Evolutionary conservation across 169 alveolate species (phyloP), one percentile per base, ranked within the genome.

Genomic region (Cryptosporidium ubiquitum): DNA sequence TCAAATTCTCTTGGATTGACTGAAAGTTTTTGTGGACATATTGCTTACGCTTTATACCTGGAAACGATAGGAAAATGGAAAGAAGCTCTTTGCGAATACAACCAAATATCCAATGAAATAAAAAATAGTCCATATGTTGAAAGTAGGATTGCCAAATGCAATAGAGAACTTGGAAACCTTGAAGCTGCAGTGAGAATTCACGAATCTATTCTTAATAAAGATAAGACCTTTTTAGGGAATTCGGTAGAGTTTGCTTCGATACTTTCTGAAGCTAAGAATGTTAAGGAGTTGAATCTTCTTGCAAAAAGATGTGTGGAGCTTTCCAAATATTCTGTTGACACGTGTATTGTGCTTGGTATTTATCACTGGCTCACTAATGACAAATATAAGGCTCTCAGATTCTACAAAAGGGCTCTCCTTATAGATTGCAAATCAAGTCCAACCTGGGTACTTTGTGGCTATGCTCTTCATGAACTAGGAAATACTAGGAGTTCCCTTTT

Each of bases 311-410:
- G 89, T 33, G 73, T 64, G 12, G 75, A 79, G 20, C 71, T 79
- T 1, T 58, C 89, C n/a, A 64, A 79, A 31, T 79, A 79, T 44
- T 79, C 89, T 6, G 60, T 49, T 58, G 89, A 79, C 20, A 79
- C 89, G 26, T 79, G 79, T 35, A 33, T 79, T 37, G 89, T 79
- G 5, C 73, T 79, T 23, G 89, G 89, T 16, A 79, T 79, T 44
- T 79, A 79, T 16, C 89, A 79, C 14, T 79, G 89, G 89, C 69
- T 49, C 68, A 64, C 89, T 26, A 79, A 79, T 61, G 89, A 79
- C 33, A 58, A 64, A 20, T 66, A 79, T 68, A 79, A 79, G 44
- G 89, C 89, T 35, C 68, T 79, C 14, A 79, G 75, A 29, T 79
- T 79, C 37, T 79, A 79, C 49, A 79, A 79, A 33, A 79, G 89